A percentile compares a stretch with the other conserved stretches of the same genome.
Conservation (phyloP, 768 basidiomycete species). For the Leccinum longicurvipes region DNA sequence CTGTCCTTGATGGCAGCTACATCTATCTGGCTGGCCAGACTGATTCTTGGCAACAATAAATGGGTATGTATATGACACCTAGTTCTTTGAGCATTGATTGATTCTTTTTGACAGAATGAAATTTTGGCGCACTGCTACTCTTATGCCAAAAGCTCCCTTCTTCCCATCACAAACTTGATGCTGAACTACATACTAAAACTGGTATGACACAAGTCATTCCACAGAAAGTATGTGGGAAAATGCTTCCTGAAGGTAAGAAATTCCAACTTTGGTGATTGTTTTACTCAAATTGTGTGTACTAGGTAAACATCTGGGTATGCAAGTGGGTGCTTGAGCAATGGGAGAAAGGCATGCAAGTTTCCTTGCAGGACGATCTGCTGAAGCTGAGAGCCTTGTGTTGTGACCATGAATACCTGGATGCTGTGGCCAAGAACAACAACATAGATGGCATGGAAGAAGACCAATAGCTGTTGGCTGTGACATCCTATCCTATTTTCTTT, state of each 20-base stretch:
- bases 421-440: constrained; percentile 10
- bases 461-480: constrained; percentile 7
- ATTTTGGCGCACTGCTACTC: constrained; percentile 86
- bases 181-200: too few species aligned
- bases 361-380: constrained; percentile 56
- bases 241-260: constrained; percentile 78
- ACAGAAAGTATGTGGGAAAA: constrained; percentile 86
- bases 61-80: constrained; percentile 64
- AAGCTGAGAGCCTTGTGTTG: constrained; percentile 20
- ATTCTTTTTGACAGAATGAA: constrained; percentile 51
- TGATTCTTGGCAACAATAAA: constrained; percentile 70
- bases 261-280: not conserved
- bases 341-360: constrained; percentile 57
- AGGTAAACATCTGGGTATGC: constrained; percentile 82
- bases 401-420: constrained; percentile 16
- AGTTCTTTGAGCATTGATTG: not conserved
- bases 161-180: constrained; percentile 84
- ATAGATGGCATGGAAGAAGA: not conserved
- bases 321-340: constrained; percentile 82
- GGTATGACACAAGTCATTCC: constrained; percentile 69
- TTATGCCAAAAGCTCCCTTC: constrained; percentile 73
- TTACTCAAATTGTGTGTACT: constrained; percentile 6
- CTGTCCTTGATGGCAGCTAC: constrained; percentile 84
- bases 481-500: not conserved
- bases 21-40: constrained; percentile 79